Percentiles rank a stretch among this genome's conserved stretches.
phyloP scores from a whole-genome alignment of 2,329 filamentous ascomycete species.

The Dactylellina sp. region DNA sequence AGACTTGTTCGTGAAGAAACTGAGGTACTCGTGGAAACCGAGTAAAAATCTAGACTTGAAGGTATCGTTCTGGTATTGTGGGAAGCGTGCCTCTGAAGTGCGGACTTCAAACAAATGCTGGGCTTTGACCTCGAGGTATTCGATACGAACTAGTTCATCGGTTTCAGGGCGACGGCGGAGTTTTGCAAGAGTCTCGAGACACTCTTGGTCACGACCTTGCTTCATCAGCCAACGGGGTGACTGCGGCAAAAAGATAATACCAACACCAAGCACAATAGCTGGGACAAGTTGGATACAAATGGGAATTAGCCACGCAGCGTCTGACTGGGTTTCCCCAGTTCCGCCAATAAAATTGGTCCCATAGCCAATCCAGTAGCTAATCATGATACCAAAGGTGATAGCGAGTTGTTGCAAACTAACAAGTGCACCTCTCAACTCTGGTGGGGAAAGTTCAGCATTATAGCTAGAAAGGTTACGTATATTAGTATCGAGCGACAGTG shows the following conservation, averaged over 20 bases:
- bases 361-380: slow-evolving; percentile 66
- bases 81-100: slow-evolving; percentile 67
- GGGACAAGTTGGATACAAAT: slow-evolving; percentile 66
- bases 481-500: slow-evolving; percentile 63
- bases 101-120: slow-evolving; percentile 64
- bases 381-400: slow-evolving; percentile 65
- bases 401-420: slow-evolving; percentile 64
- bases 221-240: slow-evolving; percentile 70
- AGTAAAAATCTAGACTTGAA: slow-evolving; percentile 64
- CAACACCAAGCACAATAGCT: slow-evolving; percentile 63
- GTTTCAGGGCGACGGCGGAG: slow-evolving; percentile 67
- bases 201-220: slow-evolving; percentile 67
- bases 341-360: slow-evolving; percentile 65
- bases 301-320: slow-evolving; percentile 66
- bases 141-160: slow-evolving; percentile 68
- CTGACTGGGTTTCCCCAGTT: slow-evolving; percentile 62
- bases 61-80: slow-evolving; percentile 63
- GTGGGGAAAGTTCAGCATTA: slow-evolving; percentile 67
- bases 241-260: slow-evolving; percentile 67
- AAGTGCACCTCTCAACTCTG: slow-evolving; percentile 67
- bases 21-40: slow-evolving; percentile 67
- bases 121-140: slow-evolving; percentile 68
- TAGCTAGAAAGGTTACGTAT: slow-evolving; percentile 59
- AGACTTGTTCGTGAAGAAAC: slow-evolving; percentile 68
- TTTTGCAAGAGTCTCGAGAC: slow-evolving; percentile 66